These are phyloP conservation scores for Plasmodium blacklocki DNA, from an alignment of 169 alveolate species.

Conservation along the genomic window DNA sequence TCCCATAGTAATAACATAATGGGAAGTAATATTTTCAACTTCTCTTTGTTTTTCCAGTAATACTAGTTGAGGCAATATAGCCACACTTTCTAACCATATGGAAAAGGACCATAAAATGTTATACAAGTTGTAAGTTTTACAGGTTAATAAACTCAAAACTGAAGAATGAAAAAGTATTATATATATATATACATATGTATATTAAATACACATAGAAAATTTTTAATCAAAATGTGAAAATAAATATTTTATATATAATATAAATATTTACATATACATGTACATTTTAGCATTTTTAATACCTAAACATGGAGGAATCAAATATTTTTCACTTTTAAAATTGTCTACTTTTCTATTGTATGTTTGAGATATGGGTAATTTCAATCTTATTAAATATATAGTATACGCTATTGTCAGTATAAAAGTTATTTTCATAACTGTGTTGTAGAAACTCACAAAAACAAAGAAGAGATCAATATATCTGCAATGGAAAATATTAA, in stretches of 20 bases:
- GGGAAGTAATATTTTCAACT: conserved; percentile 96
- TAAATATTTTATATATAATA: not conserved
- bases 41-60: conserved; percentile 94
- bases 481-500: conserved; percentile 19
- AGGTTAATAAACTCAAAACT: conserved; percentile 80
- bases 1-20: conserved; percentile 95
- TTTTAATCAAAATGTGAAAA: not conserved
- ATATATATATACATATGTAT: not conserved
- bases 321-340: conserved; percentile 93
- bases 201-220: not conserved
- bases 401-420: conserved; percentile 91
- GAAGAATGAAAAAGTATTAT: not conserved
- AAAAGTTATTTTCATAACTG: conserved; percentile 94
- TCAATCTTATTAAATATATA: conserved; percentile 89
- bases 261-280: not conserved
- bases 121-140: conserved; percentile 78
- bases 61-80: conserved; percentile 96
- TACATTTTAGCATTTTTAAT: not conserved
- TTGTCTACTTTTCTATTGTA: conserved; percentile 93
- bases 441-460: conserved; percentile 93
- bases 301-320: conserved; percentile 90
- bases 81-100: conserved; percentile 97
- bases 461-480: conserved; percentile 90
- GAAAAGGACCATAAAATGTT: conserved; percentile 96
- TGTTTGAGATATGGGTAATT: conserved; percentile 92